These are phyloP conservation scores for Saccharomycopsis crataegensis DNA, from an alignment of 1,139 yeast species.

Conservation along the genomic window DNA sequence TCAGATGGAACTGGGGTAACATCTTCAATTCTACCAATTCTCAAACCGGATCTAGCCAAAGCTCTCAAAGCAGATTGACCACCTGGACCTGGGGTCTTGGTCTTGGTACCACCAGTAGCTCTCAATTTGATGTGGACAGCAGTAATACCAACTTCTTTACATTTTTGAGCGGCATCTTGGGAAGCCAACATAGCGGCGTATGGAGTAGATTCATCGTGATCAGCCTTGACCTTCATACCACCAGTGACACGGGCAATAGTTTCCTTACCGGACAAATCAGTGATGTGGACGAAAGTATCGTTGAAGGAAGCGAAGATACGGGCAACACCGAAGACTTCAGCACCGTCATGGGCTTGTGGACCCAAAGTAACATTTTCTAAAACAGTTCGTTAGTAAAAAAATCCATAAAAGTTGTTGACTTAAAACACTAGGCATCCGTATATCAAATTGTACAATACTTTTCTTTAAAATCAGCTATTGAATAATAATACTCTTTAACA, in stretches of 20 bases:
- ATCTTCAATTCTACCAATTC: constrained; percentile 99
- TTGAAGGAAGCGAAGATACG: constrained; percentile 99
- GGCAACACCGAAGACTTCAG: constrained; percentile 99
- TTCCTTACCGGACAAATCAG: constrained; percentile 99
- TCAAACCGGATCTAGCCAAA: constrained; percentile 98
- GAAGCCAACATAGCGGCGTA: constrained; percentile 99
- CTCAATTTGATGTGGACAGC: constrained; percentile 99
- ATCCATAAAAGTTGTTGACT: not conserved
- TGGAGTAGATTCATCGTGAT: constrained; percentile 99
- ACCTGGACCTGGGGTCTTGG: constrained; percentile 99
- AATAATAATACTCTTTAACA: no score
- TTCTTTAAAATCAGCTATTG: no score
- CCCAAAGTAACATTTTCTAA: constrained; percentile 67
- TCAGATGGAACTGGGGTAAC: constrained; percentile 99
- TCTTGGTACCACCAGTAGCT: constrained; percentile 99
- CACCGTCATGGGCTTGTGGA: constrained; percentile 88
- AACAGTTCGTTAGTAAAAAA: constrained; percentile 19
- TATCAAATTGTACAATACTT: no score
- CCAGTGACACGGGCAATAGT: constrained; percentile 99
- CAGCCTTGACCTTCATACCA: constrained; percentile 99
- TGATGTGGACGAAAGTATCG: constrained; percentile 99
- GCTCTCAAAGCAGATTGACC: constrained; percentile 99
- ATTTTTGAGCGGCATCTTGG: constrained; percentile 97
- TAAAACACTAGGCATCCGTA: no score
- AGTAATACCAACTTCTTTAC: constrained; percentile 99